Conservation (phyloP, 768 basidiomycete species). For the Pleurotus cornucopiae region DNA sequence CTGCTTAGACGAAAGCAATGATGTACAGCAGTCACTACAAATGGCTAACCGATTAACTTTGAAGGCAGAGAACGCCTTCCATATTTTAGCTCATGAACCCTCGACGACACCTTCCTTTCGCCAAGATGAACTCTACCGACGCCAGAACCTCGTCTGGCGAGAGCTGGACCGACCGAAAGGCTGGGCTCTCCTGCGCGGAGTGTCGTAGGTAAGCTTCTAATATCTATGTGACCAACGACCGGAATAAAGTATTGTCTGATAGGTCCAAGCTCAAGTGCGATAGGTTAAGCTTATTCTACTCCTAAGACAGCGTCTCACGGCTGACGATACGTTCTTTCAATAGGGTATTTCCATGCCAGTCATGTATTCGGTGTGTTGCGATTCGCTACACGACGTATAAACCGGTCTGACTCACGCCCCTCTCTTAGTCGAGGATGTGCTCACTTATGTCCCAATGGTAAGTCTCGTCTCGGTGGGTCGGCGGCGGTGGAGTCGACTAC, state of each 20-base stretch:
- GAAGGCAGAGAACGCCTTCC: neutral
- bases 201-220: conserved; percentile 37
- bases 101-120: neutral
- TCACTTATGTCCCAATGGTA: conserved; percentile 48
- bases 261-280: conserved; percentile 57
- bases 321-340: neutral
- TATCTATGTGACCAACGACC: neutral
- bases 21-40: neutral
- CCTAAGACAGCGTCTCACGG: neutral
- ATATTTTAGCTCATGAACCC: neutral
- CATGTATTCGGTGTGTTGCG: conserved; percentile 36
- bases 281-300: conserved; percentile 22
- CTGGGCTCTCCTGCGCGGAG: conserved; percentile 44
- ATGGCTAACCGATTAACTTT: neutral
- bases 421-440: conserved; percentile 42
- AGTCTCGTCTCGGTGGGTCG: neutral
- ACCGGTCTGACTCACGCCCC: neutral
- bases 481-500: neutral
- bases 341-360: conserved; percentile 51
- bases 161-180: neutral
- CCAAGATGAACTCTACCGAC: neutral
- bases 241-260: neutral
- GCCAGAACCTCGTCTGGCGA: neutral
- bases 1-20: neutral
- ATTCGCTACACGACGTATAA: neutral